Percentiles rank a stretch among this genome's conserved stretches.
phyloP scores from a whole-genome alignment of 257 asterid species.

The Capsicum chinense region DNA sequence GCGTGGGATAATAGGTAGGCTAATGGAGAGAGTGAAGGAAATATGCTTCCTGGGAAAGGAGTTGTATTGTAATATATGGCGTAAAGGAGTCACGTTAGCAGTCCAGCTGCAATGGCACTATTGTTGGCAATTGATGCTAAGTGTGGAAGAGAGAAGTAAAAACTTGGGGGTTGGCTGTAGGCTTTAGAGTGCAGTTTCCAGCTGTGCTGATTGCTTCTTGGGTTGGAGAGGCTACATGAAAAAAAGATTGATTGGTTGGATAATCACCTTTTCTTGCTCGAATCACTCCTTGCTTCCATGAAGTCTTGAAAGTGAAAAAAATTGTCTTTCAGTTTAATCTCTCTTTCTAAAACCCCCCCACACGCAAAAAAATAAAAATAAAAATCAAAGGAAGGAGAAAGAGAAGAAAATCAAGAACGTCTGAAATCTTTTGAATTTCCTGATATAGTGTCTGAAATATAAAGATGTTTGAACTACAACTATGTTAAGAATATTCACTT shows the following conservation, averaged over 20 bases:
- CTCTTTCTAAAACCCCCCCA: not conserved
- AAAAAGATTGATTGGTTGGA: not conserved
- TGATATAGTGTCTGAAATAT: not conserved
- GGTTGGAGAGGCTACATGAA: not conserved
- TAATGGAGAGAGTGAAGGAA: not conserved
- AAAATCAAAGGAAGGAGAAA: not conserved
- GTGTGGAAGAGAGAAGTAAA: not conserved
- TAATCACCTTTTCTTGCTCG: not conserved
- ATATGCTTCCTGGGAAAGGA: not conserved
- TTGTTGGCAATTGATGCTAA: not conserved
- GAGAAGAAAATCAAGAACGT: not conserved
- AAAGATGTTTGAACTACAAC: not conserved
- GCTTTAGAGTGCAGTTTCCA: not conserved
- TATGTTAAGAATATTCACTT: not conserved
- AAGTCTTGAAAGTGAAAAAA: not conserved
- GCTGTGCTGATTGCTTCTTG: conserved; percentile 5
- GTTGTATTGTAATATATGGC: not conserved
- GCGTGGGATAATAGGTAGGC: not conserved
- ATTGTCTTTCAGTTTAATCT: not conserved
- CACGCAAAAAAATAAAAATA: too few relatives aligned
- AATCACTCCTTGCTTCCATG: not conserved
- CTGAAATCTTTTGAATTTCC: not conserved
- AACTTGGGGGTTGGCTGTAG: not conserved
- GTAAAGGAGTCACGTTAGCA: not conserved
- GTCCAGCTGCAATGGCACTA: conserved; percentile 2